Percentiles rank a stretch among this genome's conserved stretches.
Evolutionary conservation across 202 grass and related monocot species (phyloP).

Genomic region (Elaeis oleifera): DNA sequence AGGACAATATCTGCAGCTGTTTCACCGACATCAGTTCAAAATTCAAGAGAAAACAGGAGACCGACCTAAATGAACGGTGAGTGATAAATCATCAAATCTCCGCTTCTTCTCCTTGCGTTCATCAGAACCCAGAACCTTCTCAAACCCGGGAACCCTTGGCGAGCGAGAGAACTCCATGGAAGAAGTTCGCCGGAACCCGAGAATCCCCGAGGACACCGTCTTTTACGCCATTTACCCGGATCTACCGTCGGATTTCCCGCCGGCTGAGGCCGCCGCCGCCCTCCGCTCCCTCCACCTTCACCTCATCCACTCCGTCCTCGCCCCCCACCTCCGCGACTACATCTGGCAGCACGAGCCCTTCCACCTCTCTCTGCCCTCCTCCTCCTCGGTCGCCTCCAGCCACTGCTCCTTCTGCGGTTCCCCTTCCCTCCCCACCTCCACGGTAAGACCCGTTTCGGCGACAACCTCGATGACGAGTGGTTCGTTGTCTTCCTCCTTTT

Average conservation of each 20-base stretch:
- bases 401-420: slow-evolving; percentile 51
- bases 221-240: slow-evolving; percentile 77
- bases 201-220: slow-evolving; percentile 62
- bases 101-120: too few relatives aligned
- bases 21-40: too few relatives aligned
- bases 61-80: too few relatives aligned
- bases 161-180: too few relatives aligned
- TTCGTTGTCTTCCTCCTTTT: slow-evolving; percentile 69
- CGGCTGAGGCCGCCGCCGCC: slow-evolving; percentile 23
- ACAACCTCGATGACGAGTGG: slow-evolving; percentile 85
- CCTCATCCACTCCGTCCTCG: slow-evolving; percentile 38
- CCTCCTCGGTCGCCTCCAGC: background rate
- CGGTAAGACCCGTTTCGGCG: slow-evolving; percentile 60
- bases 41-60: too few relatives aligned
- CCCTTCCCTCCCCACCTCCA: slow-evolving; percentile 53
- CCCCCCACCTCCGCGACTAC: slow-evolving; percentile 59
- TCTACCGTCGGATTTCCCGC: slow-evolving; percentile 29
- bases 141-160: too few relatives aligned
- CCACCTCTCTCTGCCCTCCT: slow-evolving; percentile 27
- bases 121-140: too few relatives aligned
- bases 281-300: slow-evolving; percentile 73
- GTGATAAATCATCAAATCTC: too few relatives aligned
- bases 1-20: too few relatives aligned
- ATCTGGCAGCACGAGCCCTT: slow-evolving; percentile 51
- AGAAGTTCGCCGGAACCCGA: slow-evolving; percentile 21